Evolutionary conservation across 352 stramenopile species (phyloP), one percentile per base, ranked within the genome.

Genomic region (Halophytophthora batemanensis): DNA sequence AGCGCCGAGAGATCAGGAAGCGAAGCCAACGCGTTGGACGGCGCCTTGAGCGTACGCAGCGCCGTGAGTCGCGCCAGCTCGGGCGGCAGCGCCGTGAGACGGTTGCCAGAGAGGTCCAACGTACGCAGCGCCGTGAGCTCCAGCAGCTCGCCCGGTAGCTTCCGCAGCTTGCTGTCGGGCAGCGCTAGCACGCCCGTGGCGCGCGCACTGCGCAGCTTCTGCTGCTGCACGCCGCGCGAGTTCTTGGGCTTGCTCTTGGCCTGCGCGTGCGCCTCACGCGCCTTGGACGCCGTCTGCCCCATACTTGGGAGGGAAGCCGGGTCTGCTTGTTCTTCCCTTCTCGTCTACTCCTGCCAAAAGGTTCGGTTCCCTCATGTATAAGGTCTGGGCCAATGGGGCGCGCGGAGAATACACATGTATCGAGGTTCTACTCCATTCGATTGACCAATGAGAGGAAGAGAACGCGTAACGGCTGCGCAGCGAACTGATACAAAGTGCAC

Each of bases 211-310:
- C 79, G 64, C 34, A 94, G 69, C 64, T 94, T 94, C 65, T 91
- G 77, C 46, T 88, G 62, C 64, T 89, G 76, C 23, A 93, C 76
- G 45, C 54, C 74, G 46, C 77, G 79, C 48, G 59, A 85, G 48
- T 75, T 87, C 70, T 91, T 94, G 22, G 84, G 82, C 63, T 91
- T 90, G 68, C 79, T 87, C 69, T 83, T 86, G 46, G 74, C 68
- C 56, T 87, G 66, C 46, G 78, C 57, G 43, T 78, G 78, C 21
- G 77, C 81, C 48, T 90, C 78, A 21, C 77, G 66, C 42, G 71
- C 77, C 61, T 89, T 88, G n/a, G 66, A 74, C 12, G 75, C 69
- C 1, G 69, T 67, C 43, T 89, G 82, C 15, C 79, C 78, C 82
- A 90, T 89, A 15, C 11, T 52, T 6, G 18, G 17, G 25, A 31